Conservation (phyloP, 2,329 filamentous ascomycete species). For the Huntiella savannae region DNA sequence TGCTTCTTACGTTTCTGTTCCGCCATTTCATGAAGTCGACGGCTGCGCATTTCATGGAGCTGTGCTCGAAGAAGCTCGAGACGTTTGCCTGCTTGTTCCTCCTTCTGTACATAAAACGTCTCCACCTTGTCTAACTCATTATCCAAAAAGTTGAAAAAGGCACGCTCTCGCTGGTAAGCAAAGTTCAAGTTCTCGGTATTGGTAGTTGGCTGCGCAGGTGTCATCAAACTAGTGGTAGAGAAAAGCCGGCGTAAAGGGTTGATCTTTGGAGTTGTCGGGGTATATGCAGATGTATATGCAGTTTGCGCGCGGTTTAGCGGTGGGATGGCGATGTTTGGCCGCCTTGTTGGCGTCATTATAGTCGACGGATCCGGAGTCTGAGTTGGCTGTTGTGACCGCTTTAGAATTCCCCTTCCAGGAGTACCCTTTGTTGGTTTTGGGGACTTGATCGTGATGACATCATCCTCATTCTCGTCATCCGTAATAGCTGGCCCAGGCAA, state of each 20-base stretch:
- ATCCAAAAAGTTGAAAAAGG: constrained; percentile 77
- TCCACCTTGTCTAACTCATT: constrained; percentile 81
- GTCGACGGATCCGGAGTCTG: background rate
- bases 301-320: background rate
- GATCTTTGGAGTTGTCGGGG: constrained; percentile 15
- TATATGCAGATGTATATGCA: constrained; percentile 1
- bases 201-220: background rate
- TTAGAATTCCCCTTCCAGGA: constrained; percentile 4
- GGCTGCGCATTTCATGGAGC: constrained; percentile 80
- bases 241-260: constrained; percentile 19
- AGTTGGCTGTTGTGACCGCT: background rate
- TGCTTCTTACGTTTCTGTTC: constrained; percentile 21
- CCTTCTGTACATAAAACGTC: constrained; percentile 70
- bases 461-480: constrained; percentile 9
- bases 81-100: constrained; percentile 61
- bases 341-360: constrained; percentile 1
- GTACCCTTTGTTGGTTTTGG: background rate
- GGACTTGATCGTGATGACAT: constrained; percentile 1
- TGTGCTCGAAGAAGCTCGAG: constrained; percentile 58
- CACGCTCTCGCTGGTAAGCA: constrained; percentile 54
- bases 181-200: constrained; percentile 26
- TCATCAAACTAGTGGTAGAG: constrained; percentile 15
- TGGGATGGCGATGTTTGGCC: background rate
- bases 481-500: constrained; percentile 35
- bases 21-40: constrained; percentile 53